These are phyloP conservation scores for Tricholoma saponaceum DNA, from an alignment of 768 basidiomycete species.

Conservation along the genomic window DNA sequence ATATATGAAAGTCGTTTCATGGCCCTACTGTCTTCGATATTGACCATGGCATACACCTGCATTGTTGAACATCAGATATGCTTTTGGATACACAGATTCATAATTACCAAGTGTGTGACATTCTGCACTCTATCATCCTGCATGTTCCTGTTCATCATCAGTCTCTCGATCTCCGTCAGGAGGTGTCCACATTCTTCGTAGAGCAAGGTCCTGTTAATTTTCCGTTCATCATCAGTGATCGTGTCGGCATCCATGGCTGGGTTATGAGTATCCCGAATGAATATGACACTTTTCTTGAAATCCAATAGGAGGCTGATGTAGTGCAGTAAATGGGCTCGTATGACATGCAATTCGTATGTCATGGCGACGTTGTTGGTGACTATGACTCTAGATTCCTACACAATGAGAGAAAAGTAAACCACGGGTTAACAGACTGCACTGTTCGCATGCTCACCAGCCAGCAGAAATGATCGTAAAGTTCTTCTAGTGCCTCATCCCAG, in stretches of 20 bases:
- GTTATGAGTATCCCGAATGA: conserved; percentile 44
- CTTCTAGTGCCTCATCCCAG: conserved; percentile 56
- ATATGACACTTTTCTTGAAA: conserved; percentile 47
- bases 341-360: conserved; percentile 50
- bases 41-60: conserved; percentile 45
- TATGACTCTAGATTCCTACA: conserved; percentile 44
- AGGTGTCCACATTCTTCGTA: conserved; percentile 45
- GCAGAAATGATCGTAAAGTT: conserved; percentile 46
- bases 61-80: not conserved
- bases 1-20: no score
- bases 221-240: conserved; percentile 9
- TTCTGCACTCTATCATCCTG: conserved; percentile 44
- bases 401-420: not conserved
- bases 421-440: conserved; percentile 1
- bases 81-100: not conserved
- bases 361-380: conserved; percentile 33
- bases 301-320: conserved; percentile 50
- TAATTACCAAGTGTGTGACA: conserved; percentile 43
- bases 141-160: conserved; percentile 37
- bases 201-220: conserved; percentile 22
- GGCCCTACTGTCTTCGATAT: no score
- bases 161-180: conserved; percentile 43
- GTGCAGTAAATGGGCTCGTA: conserved; percentile 56
- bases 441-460: conserved; percentile 30
- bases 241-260: conserved; percentile 34